phyloP scores from a whole-genome alignment of 768 basidiomycete genomes.

The Boletus fagicola region DNA sequence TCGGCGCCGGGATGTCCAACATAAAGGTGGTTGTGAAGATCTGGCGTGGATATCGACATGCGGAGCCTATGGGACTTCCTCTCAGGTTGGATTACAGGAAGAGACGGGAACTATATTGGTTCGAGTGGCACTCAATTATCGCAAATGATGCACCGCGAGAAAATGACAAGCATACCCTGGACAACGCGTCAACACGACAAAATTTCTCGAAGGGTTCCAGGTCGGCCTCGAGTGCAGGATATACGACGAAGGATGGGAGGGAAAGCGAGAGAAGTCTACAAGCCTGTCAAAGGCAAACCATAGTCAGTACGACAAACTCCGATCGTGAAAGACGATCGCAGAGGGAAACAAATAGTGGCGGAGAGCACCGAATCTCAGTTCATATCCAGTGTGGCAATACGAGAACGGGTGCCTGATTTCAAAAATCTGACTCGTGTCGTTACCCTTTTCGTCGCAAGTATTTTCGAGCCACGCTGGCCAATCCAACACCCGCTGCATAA shows the following conservation, averaged over 20 bases:
- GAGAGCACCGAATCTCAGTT: slow-evolving; percentile 1
- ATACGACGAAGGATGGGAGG: slow-evolving; percentile 43
- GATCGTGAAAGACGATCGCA: slow-evolving; percentile 17
- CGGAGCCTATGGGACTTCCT: slow-evolving; percentile 26
- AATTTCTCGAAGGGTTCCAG: slow-evolving; percentile 61
- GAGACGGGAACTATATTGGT: slow-evolving; percentile 17
- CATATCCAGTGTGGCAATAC: background rate
- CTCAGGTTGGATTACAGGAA: slow-evolving; percentile 25
- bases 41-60: slow-evolving; percentile 35
- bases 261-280: slow-evolving; percentile 52
- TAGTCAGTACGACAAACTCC: slow-evolving; percentile 20
- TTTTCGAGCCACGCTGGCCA: background rate
- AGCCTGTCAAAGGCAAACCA: slow-evolving; percentile 42
- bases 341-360: slow-evolving; percentile 11
- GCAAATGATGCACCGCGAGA: background rate
- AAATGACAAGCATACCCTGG: slow-evolving; percentile 20
- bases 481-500: background rate
- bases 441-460: slow-evolving; percentile 3
- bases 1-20: slow-evolving; percentile 2
- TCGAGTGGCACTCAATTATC: background rate
- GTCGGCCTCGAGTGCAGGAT: slow-evolving; percentile 60
- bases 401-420: slow-evolving; percentile 19
- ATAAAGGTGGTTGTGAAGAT: slow-evolving; percentile 28
- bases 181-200: slow-evolving; percentile 40
- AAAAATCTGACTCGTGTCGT: slow-evolving; percentile 21